Conservation (phyloP, 106 monocot species). For the Hemerocallis citrina region DNA sequence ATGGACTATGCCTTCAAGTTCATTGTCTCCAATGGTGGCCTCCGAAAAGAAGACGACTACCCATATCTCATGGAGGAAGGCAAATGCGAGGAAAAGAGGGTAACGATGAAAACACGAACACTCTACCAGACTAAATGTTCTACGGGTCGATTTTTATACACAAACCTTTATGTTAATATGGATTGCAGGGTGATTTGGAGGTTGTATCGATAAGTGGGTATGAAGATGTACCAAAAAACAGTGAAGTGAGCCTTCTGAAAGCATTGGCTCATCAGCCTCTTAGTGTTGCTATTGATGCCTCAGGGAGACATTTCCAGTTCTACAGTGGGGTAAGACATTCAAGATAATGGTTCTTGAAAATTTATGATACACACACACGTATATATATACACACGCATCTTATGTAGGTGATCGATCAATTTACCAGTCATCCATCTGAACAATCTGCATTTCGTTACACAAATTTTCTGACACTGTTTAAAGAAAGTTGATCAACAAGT, state of each 20-base stretch:
- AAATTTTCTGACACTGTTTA: not conserved
- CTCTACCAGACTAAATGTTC: too few relatives aligned
- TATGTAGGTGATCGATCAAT: too few relatives aligned
- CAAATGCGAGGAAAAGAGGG: conserved; percentile 35
- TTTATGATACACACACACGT: too few relatives aligned
- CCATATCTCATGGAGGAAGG: conserved; percentile 54
- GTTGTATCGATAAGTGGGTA: conserved; percentile 36
- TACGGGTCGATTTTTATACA: not conserved
- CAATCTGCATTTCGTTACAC: too few relatives aligned
- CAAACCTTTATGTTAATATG: not conserved
- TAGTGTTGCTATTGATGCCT: conserved; percentile 49
- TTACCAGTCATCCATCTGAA: too few relatives aligned
- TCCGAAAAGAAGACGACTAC: conserved; percentile 40
- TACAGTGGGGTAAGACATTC: conserved; percentile 33
- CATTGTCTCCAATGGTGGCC: conserved; percentile 26
- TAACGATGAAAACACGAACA: not conserved
- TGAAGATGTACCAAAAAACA: conserved; percentile 42
- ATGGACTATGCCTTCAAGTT: conserved; percentile 53
- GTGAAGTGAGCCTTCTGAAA: conserved; percentile 34
- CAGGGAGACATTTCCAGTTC: conserved; percentile 51
- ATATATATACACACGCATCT: too few relatives aligned
- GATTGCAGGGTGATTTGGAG: conserved; percentile 9
- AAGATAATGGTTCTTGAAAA: too few relatives aligned
- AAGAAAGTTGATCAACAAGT: too few relatives aligned
- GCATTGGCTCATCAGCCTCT: conserved; percentile 44